Percentiles rank a stretch among this genome's conserved stretches.
Evolutionary conservation across 192 early-diverging fungal species (phyloP).

Genomic region (Backusella psychrophila): DNA sequence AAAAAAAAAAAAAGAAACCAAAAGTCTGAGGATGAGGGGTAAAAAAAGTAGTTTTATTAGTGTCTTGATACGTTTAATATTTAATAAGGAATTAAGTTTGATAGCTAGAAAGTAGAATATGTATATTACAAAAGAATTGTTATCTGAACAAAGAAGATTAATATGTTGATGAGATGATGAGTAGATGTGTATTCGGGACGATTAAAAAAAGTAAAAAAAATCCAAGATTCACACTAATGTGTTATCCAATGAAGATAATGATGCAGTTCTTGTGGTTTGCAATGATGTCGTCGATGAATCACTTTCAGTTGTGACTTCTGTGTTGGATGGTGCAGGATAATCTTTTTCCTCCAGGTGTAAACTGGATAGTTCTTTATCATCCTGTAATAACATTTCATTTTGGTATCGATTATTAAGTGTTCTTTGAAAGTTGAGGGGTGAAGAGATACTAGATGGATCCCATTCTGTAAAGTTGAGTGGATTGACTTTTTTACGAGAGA

Average conservation of each 20-base stretch:
- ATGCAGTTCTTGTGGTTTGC: neutral
- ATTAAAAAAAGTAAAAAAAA: neutral
- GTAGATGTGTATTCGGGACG: neutral
- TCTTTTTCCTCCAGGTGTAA: neutral
- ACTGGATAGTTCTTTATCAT: neutral
- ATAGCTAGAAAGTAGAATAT: neutral
- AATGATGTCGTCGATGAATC: neutral
- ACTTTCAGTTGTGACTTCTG: neutral
- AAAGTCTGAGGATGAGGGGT: too few species aligned
- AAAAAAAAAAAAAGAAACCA: too few species aligned
- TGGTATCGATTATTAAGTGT: neutral
- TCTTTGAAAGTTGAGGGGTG: neutral
- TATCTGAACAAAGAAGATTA: neutral
- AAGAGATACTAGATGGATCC: neutral
- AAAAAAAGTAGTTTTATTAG: too few species aligned
- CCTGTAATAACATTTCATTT: neutral
- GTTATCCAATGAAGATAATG: neutral
- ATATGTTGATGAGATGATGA: neutral
- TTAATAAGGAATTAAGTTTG: neutral
- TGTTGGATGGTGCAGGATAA: neutral
- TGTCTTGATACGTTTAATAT: neutral
- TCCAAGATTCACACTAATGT: neutral
- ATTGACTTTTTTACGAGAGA: neutral
- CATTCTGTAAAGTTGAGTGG: neutral
- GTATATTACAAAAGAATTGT: neutral